These are phyloP conservation scores for Pulveroboletus sp. DNA, from an alignment of 768 basidiomycete genomes.

Conservation along the genomic window DNA sequence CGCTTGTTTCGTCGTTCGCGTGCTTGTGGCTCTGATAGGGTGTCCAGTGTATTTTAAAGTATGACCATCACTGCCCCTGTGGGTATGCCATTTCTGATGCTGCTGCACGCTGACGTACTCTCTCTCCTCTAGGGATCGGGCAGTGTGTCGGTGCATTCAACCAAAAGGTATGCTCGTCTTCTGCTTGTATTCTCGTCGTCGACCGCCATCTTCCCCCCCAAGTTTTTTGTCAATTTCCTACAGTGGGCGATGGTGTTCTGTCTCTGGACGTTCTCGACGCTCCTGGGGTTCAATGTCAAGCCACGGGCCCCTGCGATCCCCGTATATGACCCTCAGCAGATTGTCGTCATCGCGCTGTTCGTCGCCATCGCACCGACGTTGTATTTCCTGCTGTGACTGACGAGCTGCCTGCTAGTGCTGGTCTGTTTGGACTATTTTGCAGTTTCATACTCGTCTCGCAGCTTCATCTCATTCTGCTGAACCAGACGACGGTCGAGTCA, in stretches of 20 bases:
- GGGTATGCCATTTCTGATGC: slow-evolving; percentile 24
- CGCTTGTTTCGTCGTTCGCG: not conserved
- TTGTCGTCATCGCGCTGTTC: slow-evolving; percentile 72
- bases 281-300: slow-evolving; percentile 49
- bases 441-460: slow-evolving; percentile 53
- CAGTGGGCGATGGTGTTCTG: slow-evolving; percentile 58
- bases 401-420: slow-evolving; percentile 43
- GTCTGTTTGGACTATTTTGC: slow-evolving; percentile 71
- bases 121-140: slow-evolving; percentile 64
- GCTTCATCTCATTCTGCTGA: slow-evolving; percentile 51
- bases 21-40: not conserved
- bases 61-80: slow-evolving; percentile 91
- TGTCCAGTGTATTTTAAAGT: slow-evolving; percentile 69
- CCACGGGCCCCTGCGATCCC: slow-evolving; percentile 16
- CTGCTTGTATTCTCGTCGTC: not conserved
- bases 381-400: slow-evolving; percentile 5
- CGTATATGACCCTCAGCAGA: slow-evolving; percentile 58
- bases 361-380: slow-evolving; percentile 27
- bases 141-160: slow-evolving; percentile 93
- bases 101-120: not conserved
- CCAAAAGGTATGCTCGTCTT: slow-evolving; percentile 57
- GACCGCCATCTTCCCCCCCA: not conserved
- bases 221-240: slow-evolving; percentile 86
- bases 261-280: slow-evolving; percentile 56
- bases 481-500: slow-evolving; percentile 81